These are phyloP conservation scores for Botrytis hyacinthi DNA, from an alignment of 2,329 filamentous ascomycete genomes.

Conservation along the genomic window DNA sequence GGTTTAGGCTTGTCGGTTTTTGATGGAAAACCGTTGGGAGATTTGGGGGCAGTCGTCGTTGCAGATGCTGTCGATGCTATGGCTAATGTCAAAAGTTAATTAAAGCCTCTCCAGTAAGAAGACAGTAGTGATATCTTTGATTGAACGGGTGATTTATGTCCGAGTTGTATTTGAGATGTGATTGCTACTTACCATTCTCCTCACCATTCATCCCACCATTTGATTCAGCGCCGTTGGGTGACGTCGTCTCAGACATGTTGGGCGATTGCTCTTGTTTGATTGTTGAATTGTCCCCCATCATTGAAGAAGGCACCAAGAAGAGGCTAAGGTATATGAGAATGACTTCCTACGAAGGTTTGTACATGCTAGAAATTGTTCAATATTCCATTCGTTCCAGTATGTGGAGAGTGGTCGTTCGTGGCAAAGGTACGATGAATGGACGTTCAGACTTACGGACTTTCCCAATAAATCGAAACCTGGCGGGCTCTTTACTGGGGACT, in stretches of 20 bases:
- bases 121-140: background rate
- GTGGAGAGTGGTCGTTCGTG: conserved; percentile 28
- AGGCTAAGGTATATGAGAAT: conserved; percentile 26
- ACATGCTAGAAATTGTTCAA: conserved; percentile 35
- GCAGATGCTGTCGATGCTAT: conserved; percentile 25
- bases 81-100: background rate
- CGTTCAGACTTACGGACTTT: conserved; percentile 31
- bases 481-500: conserved; percentile 32
- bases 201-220: conserved; percentile 33
- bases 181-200: conserved; percentile 36
- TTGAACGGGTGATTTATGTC: background rate
- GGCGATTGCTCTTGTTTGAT: conserved; percentile 31
- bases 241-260: conserved; percentile 37
- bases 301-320: conserved; percentile 23
- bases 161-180: background rate
- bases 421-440: conserved; percentile 25
- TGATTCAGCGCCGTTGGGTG: conserved; percentile 31
- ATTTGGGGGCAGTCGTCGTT: conserved; percentile 28
- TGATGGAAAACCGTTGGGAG: conserved; percentile 56
- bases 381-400: conserved; percentile 28
- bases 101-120: background rate
- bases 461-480: conserved; percentile 31
- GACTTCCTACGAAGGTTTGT: conserved; percentile 26
- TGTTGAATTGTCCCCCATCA: conserved; percentile 34
- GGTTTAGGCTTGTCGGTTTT: conserved; percentile 98